Percentiles rank a stretch among this genome's conserved stretches.
These are phyloP conservation scores for Colletotrichum simmondsii DNA, from an alignment of 2,329 filamentous ascomycete genomes.

Conservation along the genomic window DNA sequence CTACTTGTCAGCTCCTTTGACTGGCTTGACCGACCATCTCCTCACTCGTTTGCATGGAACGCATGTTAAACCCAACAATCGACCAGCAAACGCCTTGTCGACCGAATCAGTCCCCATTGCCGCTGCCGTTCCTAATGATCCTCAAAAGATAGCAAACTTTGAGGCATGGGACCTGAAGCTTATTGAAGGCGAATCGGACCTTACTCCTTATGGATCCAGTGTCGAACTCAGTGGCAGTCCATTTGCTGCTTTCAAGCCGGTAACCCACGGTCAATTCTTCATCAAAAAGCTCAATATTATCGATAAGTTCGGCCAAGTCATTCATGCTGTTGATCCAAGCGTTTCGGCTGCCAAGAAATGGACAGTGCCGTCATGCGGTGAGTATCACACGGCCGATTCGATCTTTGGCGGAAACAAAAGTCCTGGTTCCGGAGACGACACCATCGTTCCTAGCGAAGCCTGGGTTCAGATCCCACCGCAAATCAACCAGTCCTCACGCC, in stretches of 20 bases:
- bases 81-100: too few relatives aligned
- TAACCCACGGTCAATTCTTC: constrained; percentile 58
- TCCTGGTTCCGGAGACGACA: too few relatives aligned
- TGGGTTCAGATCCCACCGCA: constrained; percentile 49
- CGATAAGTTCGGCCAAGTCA: constrained; percentile 59
- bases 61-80: constrained; percentile 50
- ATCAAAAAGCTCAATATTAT: constrained; percentile 59
- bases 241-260: constrained; percentile 48
- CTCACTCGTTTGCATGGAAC: constrained; percentile 46
- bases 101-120: too few relatives aligned
- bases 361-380: not conserved
- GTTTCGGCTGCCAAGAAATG: too few relatives aligned
- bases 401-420: too few relatives aligned
- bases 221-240: too few relatives aligned
- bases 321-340: not conserved
- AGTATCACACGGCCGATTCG: not conserved
- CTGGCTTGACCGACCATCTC: constrained; percentile 45
- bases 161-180: constrained; percentile 39
- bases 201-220: too few relatives aligned
- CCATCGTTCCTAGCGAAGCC: not conserved
- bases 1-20: constrained; percentile 43
- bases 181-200: too few relatives aligned
- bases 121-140: too few relatives aligned
- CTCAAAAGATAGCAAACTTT: constrained; percentile 9
- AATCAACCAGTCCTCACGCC: constrained; percentile 51